Base-by-base conservation (phyloP, 306 rosid genomes). In the Prunus dulcis region DNA sequence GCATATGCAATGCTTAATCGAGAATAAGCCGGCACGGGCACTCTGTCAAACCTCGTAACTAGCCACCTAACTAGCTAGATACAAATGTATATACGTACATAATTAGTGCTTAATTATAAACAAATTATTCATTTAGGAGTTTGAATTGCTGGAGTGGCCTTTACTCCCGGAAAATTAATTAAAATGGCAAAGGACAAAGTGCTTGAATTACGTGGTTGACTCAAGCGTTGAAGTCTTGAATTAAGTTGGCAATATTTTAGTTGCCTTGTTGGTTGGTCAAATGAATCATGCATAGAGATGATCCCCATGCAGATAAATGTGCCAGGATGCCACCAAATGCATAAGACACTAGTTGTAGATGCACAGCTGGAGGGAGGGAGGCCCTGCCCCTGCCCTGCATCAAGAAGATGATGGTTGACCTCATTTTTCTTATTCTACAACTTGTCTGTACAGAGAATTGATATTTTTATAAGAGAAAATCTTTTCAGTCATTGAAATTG, bases 191-290 rank as follows among this genome's bases (percentile, higher is more conserved):
- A 62, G 8, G 3, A 27, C 9, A 8, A 60, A 68, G 41, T 23
- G 73, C 60, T 69, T 43, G 60, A 69, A 69, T 19, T 46, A 20
- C 11, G 38, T 67, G 9, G 58, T 69, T 49, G 73, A 69, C 60
- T 6, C 6, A 17, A 2, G 27, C 17, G 20, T 25, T 69, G 27
- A 68, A 46, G 34, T 45, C 67, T 30, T 14, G 58, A 27, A 46
- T 68, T 30, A 14, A 23, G 25, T 22, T 22, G 10, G 5, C 55
- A 45, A n/a, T 67, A 38, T 13, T 13, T 20, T 67, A 15, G 22
- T 49, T 5, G 38, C 0, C 69, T 1, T 9, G 27, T 25, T 17
- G 69, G 49, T 69, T 25, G 43, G 60, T 69, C 73, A 25, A 25
- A 8, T 67, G 34, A 69, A 50, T 49, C 25, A 14, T 23, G 25